phyloP scores from a whole-genome alignment of 2,329 filamentous ascomycete genomes.

The Pseudocercospora fuligena region DNA sequence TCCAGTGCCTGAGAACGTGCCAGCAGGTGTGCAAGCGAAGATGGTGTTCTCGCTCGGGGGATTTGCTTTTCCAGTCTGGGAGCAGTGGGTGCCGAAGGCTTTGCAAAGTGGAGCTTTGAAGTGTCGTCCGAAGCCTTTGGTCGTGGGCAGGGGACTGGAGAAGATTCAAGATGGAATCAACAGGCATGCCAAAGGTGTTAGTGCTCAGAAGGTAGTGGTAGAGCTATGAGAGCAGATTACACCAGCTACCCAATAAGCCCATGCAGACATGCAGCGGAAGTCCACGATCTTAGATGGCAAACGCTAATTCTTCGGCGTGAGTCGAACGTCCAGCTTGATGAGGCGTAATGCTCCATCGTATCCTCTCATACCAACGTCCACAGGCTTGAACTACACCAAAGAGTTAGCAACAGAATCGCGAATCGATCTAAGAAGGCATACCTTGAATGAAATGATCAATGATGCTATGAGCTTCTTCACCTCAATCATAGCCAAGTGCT shows the following conservation, averaged over 20 bases:
- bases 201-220: slow-evolving; percentile 20
- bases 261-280: no score
- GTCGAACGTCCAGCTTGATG: not conserved
- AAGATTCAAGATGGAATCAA: slow-evolving; percentile 8
- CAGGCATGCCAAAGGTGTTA: slow-evolving; percentile 10
- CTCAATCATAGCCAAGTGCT: slow-evolving; percentile 49
- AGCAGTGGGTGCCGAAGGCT: slow-evolving; percentile 20
- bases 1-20: slow-evolving; percentile 7
- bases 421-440: not conserved
- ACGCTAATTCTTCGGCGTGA: not conserved
- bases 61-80: slow-evolving; percentile 19
- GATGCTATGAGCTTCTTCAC: slow-evolving; percentile 30
- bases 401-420: not conserved
- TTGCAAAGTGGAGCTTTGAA: slow-evolving; percentile 5
- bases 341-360: not conserved
- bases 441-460: slow-evolving; percentile 16
- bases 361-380: slow-evolving; percentile 8
- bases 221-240: slow-evolving; percentile 3
- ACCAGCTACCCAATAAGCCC: not conserved
- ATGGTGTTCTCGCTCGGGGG: slow-evolving; percentile 12
- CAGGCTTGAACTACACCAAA: slow-evolving; percentile 2
- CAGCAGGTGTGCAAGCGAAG: slow-evolving; percentile 8
- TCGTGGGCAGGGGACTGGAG: slow-evolving; percentile 11
- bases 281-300: not conserved
- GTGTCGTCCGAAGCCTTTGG: slow-evolving; percentile 9